Conservation (phyloP, 495 filamentous ascomycete species). For the Astrothelium macrocarpum region DNA sequence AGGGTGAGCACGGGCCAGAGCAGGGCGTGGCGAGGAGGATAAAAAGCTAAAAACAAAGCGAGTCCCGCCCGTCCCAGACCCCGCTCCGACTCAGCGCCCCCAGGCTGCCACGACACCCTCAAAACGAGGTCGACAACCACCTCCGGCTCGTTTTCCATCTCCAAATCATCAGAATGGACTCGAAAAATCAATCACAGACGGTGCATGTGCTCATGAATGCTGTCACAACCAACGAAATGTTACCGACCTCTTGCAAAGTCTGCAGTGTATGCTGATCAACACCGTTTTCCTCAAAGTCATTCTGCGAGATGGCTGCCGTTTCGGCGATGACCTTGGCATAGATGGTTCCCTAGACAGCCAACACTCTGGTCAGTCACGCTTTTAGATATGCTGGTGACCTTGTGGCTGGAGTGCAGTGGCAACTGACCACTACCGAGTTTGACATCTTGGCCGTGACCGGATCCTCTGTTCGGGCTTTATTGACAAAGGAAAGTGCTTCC, state of each 20-base stretch:
- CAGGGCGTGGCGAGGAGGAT: constrained; percentile 10
- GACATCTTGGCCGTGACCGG: constrained; percentile 39
- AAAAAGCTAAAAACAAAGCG: constrained; percentile 7
- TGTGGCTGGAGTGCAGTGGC: constrained; percentile 19
- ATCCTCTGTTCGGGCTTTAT: neutral
- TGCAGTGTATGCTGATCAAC: constrained; percentile 76
- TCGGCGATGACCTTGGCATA: constrained; percentile 88
- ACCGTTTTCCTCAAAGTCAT: constrained; percentile 94
- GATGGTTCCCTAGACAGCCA: constrained; percentile 53
- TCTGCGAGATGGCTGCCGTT: constrained; percentile 75
- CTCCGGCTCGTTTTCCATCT: neutral
- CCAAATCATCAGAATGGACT: neutral
- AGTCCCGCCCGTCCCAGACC: constrained; percentile 1
- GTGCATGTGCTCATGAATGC: constrained; percentile 5
- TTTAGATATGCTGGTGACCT: neutral
- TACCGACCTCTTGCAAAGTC: constrained; percentile 67
- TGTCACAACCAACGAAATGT: constrained; percentile 11
- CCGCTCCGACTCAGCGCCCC: constrained; percentile 1
- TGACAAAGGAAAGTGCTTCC: neutral
- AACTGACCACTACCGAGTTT: constrained; percentile 57
- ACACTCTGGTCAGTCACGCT: constrained; percentile 7
- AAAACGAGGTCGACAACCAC: neutral
- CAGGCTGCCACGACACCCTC: constrained; percentile 3
- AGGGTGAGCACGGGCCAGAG: constrained; percentile 12
- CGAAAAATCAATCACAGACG: neutral